Conservation (phyloP, 257 asterid species). For the Ligustrum vulgare region DNA sequence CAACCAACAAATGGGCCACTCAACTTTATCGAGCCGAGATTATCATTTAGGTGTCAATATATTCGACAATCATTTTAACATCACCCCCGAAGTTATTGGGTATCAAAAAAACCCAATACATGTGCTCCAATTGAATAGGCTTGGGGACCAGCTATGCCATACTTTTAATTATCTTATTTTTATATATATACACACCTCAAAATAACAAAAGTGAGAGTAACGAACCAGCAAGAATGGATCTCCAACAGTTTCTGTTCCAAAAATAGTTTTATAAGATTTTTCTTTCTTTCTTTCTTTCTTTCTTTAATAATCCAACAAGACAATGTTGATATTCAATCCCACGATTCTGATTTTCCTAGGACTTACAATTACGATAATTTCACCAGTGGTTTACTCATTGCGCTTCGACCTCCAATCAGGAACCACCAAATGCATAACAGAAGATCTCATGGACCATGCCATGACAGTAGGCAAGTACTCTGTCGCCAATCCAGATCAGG, state of each 20-base stretch:
- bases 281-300: not conserved
- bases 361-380: not conserved
- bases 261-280: not conserved
- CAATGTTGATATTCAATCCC: not conserved
- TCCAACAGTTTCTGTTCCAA: not conserved
- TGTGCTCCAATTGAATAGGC: too few species aligned
- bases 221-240: conserved; percentile 2
- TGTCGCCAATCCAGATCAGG: conserved; percentile 27
- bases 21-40: too few species aligned
- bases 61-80: too few species aligned
- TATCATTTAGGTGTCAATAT: too few species aligned
- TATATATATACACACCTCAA: not conserved
- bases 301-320: not conserved
- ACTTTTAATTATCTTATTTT: too few species aligned
- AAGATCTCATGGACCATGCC: conserved; percentile 26
- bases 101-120: too few species aligned
- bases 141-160: too few species aligned
- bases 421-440: conserved; percentile 30
- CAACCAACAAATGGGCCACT: too few species aligned
- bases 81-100: too few species aligned
- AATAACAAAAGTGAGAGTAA: not conserved
- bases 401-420: conserved; percentile 31
- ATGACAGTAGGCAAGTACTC: conserved; percentile 33
- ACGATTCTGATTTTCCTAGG: not conserved
- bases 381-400: conserved; percentile 17